These are phyloP conservation scores for Globisporangium sylvaticum DNA, from an alignment of 352 stramenopile genomes.

Conservation along the genomic window DNA sequence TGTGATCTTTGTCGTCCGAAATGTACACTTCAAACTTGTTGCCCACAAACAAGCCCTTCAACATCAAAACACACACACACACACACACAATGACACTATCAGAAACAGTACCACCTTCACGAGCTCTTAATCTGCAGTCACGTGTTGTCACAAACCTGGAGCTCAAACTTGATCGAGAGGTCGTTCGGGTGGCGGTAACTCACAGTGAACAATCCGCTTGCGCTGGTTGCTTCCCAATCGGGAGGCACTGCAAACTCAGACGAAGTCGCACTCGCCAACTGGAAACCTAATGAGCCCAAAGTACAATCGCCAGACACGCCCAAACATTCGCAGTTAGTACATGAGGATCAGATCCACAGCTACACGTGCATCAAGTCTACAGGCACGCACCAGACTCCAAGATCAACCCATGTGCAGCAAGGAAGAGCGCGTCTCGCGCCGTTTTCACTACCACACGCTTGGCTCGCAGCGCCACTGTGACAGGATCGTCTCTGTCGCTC, in stretches of 20 bases:
- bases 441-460: slow-evolving; percentile 44
- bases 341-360: background rate
- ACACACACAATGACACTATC: background rate
- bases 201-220: slow-evolving; percentile 54
- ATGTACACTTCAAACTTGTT: slow-evolving; percentile 80
- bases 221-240: slow-evolving; percentile 60
- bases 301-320: background rate
- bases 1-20: slow-evolving; percentile 58
- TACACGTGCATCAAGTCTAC: background rate
- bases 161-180: slow-evolving; percentile 40
- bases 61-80: background rate
- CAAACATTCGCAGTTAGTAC: background rate
- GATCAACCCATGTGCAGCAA: slow-evolving; percentile 64
- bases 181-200: slow-evolving; percentile 57
- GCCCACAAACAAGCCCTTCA: slow-evolving; percentile 67
- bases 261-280: slow-evolving; percentile 1
- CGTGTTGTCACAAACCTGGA: slow-evolving; percentile 40
- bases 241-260: slow-evolving; percentile 32
- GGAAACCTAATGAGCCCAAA: slow-evolving; percentile 7
- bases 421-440: slow-evolving; percentile 62
- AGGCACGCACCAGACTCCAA: slow-evolving; percentile 53
- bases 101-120: background rate
- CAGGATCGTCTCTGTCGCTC: slow-evolving; percentile 37
- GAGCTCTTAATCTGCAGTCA: background rate
- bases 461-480: slow-evolving; percentile 36